phyloP scores from a whole-genome alignment of 179 eudicot species.

The Vitellaria paradoxa region DNA sequence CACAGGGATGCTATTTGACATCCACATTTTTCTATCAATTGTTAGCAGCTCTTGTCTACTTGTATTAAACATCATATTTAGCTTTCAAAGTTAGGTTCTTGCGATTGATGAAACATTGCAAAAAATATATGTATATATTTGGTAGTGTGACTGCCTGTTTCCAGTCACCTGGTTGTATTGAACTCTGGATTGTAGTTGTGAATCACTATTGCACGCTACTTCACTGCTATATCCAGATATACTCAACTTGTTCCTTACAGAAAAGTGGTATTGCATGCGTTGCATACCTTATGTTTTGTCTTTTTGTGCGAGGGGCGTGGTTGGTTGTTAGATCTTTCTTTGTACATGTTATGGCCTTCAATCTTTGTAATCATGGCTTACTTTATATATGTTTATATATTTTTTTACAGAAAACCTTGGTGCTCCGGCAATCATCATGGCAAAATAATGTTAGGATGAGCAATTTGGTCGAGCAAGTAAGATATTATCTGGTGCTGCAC shows the following conservation, averaged over 20 bases:
- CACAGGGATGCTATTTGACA: not conserved
- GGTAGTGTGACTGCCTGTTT: not conserved
- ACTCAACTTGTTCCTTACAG: not conserved
- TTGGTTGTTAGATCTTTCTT: not conserved
- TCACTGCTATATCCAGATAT: no score
- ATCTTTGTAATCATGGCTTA: constrained; percentile 1
- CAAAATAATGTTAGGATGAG: constrained; percentile 91
- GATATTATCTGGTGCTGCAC: constrained; percentile 19
- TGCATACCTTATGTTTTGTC: no score
- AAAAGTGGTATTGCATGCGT: not conserved
- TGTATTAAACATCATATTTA: not conserved
- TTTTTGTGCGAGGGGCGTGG: not conserved
- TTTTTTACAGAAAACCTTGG: constrained; percentile 75
- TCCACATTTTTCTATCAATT: no score
- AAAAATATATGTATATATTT: no score
- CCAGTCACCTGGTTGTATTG: not conserved
- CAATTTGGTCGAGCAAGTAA: constrained; percentile 91
- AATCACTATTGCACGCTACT: not conserved
- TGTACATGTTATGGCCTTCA: not conserved
- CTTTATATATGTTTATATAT: not conserved
- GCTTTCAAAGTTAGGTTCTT: not conserved
- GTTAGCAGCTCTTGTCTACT: no score
- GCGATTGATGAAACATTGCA: not conserved
- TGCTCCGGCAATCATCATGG: constrained; percentile 96
- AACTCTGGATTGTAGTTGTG: not conserved